phyloP scores from a whole-genome alignment of 2,329 filamentous ascomycete species.

The Pseudomassariella vexata region DNA sequence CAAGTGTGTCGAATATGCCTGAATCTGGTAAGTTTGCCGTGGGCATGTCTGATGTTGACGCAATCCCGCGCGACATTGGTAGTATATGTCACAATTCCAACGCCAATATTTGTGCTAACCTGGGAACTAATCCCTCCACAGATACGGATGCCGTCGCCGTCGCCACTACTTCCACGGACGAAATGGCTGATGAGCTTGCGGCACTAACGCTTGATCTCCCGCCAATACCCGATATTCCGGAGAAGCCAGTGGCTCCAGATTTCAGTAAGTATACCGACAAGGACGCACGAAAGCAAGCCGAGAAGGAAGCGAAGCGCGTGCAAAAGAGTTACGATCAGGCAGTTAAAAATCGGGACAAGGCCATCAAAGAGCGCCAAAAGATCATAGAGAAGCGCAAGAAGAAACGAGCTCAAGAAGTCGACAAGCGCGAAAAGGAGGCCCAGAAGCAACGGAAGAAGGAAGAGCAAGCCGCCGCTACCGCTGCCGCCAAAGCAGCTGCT shows the following conservation, averaged over 20 bases:
- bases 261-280: conserved; percentile 56
- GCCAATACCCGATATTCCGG: conserved; percentile 43
- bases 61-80: too few relatives aligned
- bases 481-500: conserved; percentile 10
- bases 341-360: conserved; percentile 60
- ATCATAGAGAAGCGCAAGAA: conserved; percentile 48
- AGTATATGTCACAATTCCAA: too few relatives aligned
- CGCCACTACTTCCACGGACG: too few relatives aligned
- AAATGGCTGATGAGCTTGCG: too few relatives aligned
- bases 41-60: too few relatives aligned
- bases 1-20: conserved; percentile 2
- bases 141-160: too few relatives aligned
- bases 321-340: conserved; percentile 62
- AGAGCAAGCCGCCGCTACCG: conserved; percentile 8
- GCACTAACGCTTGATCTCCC: conserved; percentile 32
- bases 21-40: not conserved
- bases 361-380: conserved; percentile 58
- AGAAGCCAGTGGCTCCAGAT: conserved; percentile 50
- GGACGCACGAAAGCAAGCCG: conserved; percentile 59
- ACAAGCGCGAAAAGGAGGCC: conserved; percentile 34
- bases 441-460: conserved; percentile 24
- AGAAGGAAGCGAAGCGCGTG: conserved; percentile 59
- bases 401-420: conserved; percentile 34
- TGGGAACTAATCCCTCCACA: too few relatives aligned
- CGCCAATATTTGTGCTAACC: too few relatives aligned